Evolutionary conservation across 192 early-diverging fungal species (phyloP).

Genomic region (Gryganskiella cystojenkinii): DNA sequence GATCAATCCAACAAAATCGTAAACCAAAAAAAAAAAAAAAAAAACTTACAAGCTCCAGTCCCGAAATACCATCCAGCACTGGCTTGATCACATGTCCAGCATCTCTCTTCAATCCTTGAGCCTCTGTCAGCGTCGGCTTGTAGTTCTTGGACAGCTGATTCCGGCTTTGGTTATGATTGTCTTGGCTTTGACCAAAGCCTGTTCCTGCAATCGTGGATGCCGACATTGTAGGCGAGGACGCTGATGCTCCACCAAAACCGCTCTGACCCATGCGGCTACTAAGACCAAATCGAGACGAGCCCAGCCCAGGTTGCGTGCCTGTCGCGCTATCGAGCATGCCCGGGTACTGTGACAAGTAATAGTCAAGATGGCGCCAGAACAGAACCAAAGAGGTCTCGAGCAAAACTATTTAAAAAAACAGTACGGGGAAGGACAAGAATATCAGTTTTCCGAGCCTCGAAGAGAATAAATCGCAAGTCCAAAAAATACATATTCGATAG

Average conservation of each 20-base stretch:
- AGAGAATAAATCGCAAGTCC: slow-evolving; percentile 11
- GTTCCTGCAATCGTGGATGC: no score
- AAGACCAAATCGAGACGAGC: slow-evolving; percentile 32
- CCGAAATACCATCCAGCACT: slow-evolving; percentile 23
- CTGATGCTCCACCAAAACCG: slow-evolving; percentile 12
- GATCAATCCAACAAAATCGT: no score
- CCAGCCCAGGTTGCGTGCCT: slow-evolving; percentile 17
- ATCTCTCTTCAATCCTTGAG: slow-evolving; percentile 47
- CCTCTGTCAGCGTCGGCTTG: slow-evolving; percentile 42
- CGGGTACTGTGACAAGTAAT: slow-evolving; percentile 57
- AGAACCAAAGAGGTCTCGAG: slow-evolving; percentile 71
- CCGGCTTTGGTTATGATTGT: slow-evolving; percentile 15
- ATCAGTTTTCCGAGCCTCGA: neutral
- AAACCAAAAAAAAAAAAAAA: neutral
- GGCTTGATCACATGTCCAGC: slow-evolving; percentile 38
- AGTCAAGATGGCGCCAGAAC: slow-evolving; percentile 80
- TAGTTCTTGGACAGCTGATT: slow-evolving; percentile 48
- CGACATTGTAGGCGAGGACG: no score
- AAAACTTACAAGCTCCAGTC: slow-evolving; percentile 43
- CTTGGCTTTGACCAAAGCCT: no score
- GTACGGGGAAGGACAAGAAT: slow-evolving; percentile 1
- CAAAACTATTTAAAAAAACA: slow-evolving; percentile 42
- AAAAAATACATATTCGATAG: neutral
- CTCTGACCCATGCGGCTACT: slow-evolving; percentile 10
- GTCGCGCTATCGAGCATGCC: slow-evolving; percentile 26